A percentile compares a stretch with the other conserved stretches of the same genome.
These are phyloP conservation scores for Diaporthe citri DNA, from an alignment of 2,329 filamentous ascomycete species.

Conservation along the genomic window DNA sequence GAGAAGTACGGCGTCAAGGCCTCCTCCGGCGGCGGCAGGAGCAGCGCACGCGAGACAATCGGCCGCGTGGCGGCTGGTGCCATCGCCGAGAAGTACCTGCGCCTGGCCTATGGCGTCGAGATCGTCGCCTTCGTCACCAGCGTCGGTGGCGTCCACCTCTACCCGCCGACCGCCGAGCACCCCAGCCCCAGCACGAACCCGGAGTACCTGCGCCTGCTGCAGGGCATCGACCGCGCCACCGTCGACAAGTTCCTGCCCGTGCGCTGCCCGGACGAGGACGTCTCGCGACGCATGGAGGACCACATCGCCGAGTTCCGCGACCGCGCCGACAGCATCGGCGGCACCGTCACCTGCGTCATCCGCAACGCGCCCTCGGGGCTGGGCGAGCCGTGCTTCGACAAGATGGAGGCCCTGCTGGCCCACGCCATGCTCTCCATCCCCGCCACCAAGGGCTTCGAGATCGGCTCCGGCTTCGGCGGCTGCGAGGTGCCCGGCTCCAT, in stretches of 20 bases:
- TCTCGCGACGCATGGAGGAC: conserved; percentile 79
- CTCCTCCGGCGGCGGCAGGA: conserved; percentile 88
- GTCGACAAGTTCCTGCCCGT: conserved; percentile 91
- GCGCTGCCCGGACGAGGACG: conserved; percentile 80
- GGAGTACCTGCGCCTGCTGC: conserved; percentile 79
- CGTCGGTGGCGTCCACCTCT: conserved; percentile 84
- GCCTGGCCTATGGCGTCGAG: conserved; percentile 84
- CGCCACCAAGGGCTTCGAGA: conserved; percentile 94
- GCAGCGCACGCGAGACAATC: conserved; percentile 95
- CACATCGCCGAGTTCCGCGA: conserved; percentile 84
- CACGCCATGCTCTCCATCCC: conserved; percentile 97
- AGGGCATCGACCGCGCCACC: conserved; percentile 77
- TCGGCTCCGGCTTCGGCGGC: conserved; percentile 92
- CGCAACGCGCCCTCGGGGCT: conserved; percentile 86
- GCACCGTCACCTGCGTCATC: conserved; percentile 94
- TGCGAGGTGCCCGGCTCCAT: conserved; percentile 87
- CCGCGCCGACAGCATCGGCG: conserved; percentile 88
- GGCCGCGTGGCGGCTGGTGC: conserved; percentile 91
- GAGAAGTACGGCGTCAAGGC: conserved; percentile 98
- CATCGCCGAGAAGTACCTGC: conserved; percentile 93
- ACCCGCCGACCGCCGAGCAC: conserved; percentile 76
- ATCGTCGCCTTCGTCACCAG: conserved; percentile 92
- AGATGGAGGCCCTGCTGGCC: conserved; percentile 90
- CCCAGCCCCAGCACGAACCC: conserved; percentile 81
- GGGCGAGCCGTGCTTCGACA: conserved; percentile 95